Percentiles rank a stretch among this genome's conserved stretches.
phyloP scores from a whole-genome alignment of 2,329 filamentous ascomycete species.

The Ilyonectria sp. region DNA sequence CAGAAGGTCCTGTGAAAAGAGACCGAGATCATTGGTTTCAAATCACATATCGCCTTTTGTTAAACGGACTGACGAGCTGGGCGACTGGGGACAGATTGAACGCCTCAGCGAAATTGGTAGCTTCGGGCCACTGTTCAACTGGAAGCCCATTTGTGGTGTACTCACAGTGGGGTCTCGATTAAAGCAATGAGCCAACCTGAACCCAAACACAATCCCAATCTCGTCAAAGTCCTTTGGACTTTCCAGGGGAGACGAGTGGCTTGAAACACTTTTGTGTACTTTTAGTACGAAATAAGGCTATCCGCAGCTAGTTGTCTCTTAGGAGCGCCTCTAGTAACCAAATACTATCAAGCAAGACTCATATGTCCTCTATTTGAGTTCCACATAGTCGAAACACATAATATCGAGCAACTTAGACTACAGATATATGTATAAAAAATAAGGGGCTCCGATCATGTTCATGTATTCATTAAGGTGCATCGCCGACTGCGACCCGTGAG shows the following conservation, averaged over 20 bases:
- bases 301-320: background rate
- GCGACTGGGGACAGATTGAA: background rate
- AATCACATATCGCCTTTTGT: background rate
- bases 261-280: background rate
- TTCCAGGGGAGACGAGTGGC: too few relatives aligned
- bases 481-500: conserved; percentile 42
- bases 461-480: conserved; percentile 50
- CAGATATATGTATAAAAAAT: background rate
- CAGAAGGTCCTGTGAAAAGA: conserved; percentile 66
- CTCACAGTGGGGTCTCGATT: too few relatives aligned
- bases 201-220: too few relatives aligned
- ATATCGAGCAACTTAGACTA: background rate
- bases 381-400: background rate
- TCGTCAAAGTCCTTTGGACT: too few relatives aligned
- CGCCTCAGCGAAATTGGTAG: background rate
- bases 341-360: background rate
- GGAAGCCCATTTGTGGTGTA: too few relatives aligned
- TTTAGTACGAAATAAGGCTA: background rate
- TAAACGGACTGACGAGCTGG: background rate
- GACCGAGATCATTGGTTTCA: background rate
- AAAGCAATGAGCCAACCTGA: too few relatives aligned
- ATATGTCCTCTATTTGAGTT: background rate
- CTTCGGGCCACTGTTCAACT: background rate
- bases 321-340: background rate
- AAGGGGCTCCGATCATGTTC: conserved; percentile 36